These are phyloP conservation scores for Dendryphion nanum DNA, from an alignment of 2,329 filamentous ascomycete genomes.

Conservation along the genomic window DNA sequence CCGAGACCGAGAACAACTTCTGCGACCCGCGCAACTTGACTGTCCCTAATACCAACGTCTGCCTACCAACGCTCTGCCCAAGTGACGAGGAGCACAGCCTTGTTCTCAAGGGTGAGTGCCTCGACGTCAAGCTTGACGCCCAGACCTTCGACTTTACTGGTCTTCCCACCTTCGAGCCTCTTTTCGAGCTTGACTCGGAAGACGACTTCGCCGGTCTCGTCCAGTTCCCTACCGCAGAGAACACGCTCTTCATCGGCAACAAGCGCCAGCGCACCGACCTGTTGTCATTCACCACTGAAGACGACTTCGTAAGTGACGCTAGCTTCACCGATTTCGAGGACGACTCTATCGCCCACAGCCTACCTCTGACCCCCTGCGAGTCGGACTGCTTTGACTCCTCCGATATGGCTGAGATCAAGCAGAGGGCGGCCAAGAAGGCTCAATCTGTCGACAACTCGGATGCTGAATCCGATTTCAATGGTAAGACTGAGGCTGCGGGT, in stretches of 20 bases:
- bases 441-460: conserved; percentile 28
- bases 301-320: conserved; percentile 75
- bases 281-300: conserved; percentile 61
- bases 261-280: conserved; percentile 74
- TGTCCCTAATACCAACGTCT: conserved; percentile 63
- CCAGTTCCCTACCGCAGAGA: conserved; percentile 61
- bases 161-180: conserved; percentile 75
- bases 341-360: conserved; percentile 59
- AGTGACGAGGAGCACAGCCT: conserved; percentile 61
- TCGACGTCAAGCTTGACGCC: conserved; percentile 30
- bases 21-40: conserved; percentile 91
- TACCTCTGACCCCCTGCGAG: conserved; percentile 61
- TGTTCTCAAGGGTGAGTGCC: conserved; percentile 48
- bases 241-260: conserved; percentile 59
- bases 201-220: conserved; percentile 81
- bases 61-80: conserved; percentile 60
- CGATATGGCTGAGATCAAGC: conserved; percentile 18
- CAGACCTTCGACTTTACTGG: conserved; percentile 49
- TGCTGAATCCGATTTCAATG: conserved; percentile 35
- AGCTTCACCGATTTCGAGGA: conserved; percentile 76
- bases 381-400: conserved; percentile 45
- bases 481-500: conserved; percentile 33
- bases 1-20: conserved; percentile 75
- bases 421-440: conserved; percentile 28
- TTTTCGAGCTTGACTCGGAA: conserved; percentile 87